Evolutionary conservation across 176 grass and related monocot genomes (phyloP).

Genomic region (Alopecurus myosuroides): DNA sequence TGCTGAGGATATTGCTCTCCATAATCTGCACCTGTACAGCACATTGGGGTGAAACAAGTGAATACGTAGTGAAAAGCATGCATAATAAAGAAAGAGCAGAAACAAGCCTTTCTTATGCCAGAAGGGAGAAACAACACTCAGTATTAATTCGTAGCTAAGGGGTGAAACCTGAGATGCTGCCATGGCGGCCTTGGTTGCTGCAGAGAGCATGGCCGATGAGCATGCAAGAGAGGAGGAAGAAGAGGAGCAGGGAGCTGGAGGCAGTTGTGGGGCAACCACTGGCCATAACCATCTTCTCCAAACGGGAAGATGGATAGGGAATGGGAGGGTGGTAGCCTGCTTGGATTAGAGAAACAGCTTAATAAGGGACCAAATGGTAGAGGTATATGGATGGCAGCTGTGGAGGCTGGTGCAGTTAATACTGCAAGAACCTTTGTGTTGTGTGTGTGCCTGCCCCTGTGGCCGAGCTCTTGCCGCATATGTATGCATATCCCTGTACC

Average conservation of each 20-base stretch:
- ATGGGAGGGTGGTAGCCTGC: slow-evolving; percentile 37
- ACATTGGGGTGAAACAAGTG: slow-evolving; percentile 13
- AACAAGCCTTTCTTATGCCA: background rate
- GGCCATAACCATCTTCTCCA: slow-evolving; percentile 33
- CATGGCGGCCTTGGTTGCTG: slow-evolving; percentile 39
- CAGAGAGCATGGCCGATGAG: slow-evolving; percentile 43
- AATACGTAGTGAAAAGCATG: background rate
- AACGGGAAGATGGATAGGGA: slow-evolving; percentile 31
- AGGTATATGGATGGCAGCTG: slow-evolving; percentile 27
- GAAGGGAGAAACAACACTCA: background rate
- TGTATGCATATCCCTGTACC: slow-evolving; percentile 36
- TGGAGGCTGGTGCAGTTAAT: slow-evolving; percentile 17
- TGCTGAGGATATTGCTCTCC: slow-evolving; percentile 36
- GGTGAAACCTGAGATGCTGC: slow-evolving; percentile 33
- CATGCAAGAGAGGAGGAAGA: slow-evolving; percentile 57
- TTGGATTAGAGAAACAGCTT: slow-evolving; percentile 39
- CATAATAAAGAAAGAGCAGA: background rate
- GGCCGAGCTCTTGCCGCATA: slow-evolving; percentile 29
- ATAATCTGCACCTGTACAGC: slow-evolving; percentile 32
- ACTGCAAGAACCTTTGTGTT: slow-evolving; percentile 18
- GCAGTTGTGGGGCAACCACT: slow-evolving; percentile 31
- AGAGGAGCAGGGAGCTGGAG: slow-evolving; percentile 38
- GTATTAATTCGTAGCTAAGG: background rate
- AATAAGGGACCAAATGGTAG: slow-evolving; percentile 29
- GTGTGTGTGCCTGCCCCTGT: background rate